Evolutionary conservation across 768 basidiomycete species (phyloP), one percentile per base, ranked within the genome.

Genomic region (Sporobolomyces pararoseus): DNA sequence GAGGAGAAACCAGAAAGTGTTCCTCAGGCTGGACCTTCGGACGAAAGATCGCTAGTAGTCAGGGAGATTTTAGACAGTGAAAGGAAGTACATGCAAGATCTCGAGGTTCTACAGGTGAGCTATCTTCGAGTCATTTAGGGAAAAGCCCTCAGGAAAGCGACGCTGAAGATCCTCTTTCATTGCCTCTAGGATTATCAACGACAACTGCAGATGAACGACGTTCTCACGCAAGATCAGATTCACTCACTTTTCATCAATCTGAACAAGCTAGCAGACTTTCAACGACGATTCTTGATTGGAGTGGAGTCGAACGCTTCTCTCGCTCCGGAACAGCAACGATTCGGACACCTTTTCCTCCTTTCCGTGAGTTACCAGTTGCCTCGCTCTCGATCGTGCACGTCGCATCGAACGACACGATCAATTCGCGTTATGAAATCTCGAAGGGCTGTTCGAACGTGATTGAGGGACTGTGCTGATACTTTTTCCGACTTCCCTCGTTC

Each of bases 51-150:
- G 14, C 58, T 75, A 27, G 70, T 78, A 51, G 84, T 93, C 66
- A 85, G 86, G 77, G 96, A 99, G 81, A 87, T 98, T 77, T 86
- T 99, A 50, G 89, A 91, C 79, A 95, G 91, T 2, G 96, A 99
- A 80, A 87, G 95, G 72, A 96, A 95, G 82, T 98, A 93, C 79
- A 95, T 99, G 23, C 90, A 93, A 80, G 95, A 98, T 81, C 83
- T 99, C 68, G 96, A 99, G 80, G 87, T 92, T 75, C 89, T 99
- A 85, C 96, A 96, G 87, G 93, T 91, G 73, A 75, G 87, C n/a
- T n/a, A n/a, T n/a, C n/a, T n/a, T n/a, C n/a, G n/a, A n/a, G n/a
- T n/a, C n/a, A n/a, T n/a, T n/a, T n/a, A n/a, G n/a, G n/a, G n/a
- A n/a, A n/a, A n/a, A n/a, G n/a, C n/a, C n/a, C n/a, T n/a, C n/a